These are phyloP conservation scores for Lepiota brunneoincarnata DNA, from an alignment of 768 basidiomycete species.

Conservation along the genomic window DNA sequence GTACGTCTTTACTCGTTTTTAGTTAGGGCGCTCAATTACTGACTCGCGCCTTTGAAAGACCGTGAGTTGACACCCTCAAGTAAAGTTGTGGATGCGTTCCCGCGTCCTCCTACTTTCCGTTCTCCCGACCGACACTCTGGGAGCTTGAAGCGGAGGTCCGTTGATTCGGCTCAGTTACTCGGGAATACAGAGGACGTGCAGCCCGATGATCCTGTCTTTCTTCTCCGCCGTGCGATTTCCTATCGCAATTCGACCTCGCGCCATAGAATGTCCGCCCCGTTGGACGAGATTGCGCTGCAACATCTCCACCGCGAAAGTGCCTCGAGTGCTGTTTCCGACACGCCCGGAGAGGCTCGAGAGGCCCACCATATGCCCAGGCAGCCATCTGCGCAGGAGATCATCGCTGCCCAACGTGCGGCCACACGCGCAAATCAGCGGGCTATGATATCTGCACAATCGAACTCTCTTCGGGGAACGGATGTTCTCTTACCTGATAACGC, in stretches of 20 bases:
- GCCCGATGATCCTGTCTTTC: constrained; percentile 84
- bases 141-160: constrained; percentile 78
- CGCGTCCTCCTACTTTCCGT: constrained; percentile 52
- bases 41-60: constrained; percentile 45
- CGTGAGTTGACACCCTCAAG: constrained; percentile 75
- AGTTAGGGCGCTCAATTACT: constrained; percentile 6
- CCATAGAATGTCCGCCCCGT: constrained; percentile 68
- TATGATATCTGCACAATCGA: constrained; percentile 76
- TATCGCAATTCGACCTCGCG: constrained; percentile 73
- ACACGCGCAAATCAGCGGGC: constrained; percentile 85
- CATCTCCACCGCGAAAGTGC: constrained; percentile 67
- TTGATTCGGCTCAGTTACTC: constrained; percentile 73
- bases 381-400: constrained; percentile 81
- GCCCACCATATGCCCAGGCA: constrained; percentile 28
- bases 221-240: constrained; percentile 78
- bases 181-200: constrained; percentile 73
- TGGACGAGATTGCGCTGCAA: constrained; percentile 82
- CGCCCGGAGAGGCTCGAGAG: too few species aligned
- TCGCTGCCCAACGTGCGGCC: constrained; percentile 88
- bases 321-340: too few species aligned
- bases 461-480: constrained; percentile 85
- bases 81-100: constrained; percentile 82
- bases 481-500: constrained; percentile 83
- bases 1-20: constrained; percentile 33
- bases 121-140: constrained; percentile 55